These are phyloP conservation scores for Citrullus mucosospermus DNA, from an alignment of 306 rosid genomes.

Conservation along the genomic window DNA sequence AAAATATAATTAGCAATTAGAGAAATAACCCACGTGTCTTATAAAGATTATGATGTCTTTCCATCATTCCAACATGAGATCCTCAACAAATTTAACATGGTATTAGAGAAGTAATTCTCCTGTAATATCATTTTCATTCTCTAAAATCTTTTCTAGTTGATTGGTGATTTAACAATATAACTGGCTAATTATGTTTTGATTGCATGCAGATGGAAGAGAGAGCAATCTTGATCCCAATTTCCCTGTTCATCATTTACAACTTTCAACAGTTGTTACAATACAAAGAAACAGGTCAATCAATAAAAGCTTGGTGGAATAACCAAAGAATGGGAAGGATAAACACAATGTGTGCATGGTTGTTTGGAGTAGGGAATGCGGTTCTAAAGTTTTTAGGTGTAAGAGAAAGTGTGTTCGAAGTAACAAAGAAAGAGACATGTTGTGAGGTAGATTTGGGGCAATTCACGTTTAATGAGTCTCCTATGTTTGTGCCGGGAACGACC, in stretches of 20 bases:
- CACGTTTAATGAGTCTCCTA: slow-evolving; percentile 22
- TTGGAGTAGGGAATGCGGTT: background rate
- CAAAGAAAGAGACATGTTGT: slow-evolving; percentile 11
- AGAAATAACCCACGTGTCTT: too few species aligned
- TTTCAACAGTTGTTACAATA: background rate
- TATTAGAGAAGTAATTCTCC: too few species aligned
- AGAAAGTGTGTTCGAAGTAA: slow-evolving; percentile 20
- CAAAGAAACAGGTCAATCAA: background rate
- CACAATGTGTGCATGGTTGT: background rate
- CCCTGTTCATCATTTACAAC: background rate
- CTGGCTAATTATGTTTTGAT: too few species aligned
- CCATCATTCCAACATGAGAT: too few species aligned
- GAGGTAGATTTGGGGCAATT: background rate
- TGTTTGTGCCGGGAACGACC: slow-evolving; percentile 21
- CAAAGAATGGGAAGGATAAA: slow-evolving; percentile 7
- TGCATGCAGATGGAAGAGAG: background rate
- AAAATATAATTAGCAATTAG: too few species aligned
- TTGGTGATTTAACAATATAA: too few species aligned
- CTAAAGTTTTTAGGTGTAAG: slow-evolving; percentile 15
- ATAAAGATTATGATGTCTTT: too few species aligned
- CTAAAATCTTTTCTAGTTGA: too few species aligned
- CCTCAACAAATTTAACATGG: too few species aligned
- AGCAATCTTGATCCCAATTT: background rate
- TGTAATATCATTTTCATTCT: too few species aligned
- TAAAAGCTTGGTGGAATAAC: slow-evolving; percentile 20